Conservation (phyloP, 306 rosid species). For the Datisca glomerata region DNA sequence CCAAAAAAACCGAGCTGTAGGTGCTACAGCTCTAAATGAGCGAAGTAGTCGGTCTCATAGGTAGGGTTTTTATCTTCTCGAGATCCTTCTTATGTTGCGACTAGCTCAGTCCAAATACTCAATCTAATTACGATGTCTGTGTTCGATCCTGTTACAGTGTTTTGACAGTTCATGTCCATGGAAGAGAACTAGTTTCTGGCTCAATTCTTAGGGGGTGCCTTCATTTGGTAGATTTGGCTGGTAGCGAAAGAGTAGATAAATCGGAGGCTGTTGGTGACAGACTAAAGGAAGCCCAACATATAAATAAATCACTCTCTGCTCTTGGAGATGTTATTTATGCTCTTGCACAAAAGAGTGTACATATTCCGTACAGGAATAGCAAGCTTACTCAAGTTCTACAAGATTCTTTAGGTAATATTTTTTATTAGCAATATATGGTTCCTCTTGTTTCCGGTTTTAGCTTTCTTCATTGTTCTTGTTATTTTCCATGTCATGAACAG, state of each 20-base stretch:
- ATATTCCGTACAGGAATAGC: constrained; percentile 93
- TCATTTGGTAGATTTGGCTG: constrained; percentile 96
- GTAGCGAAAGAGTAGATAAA: constrained; percentile 94
- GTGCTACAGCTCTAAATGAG: constrained; percentile 93
- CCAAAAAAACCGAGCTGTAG: constrained; percentile 82
- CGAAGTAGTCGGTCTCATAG: constrained; percentile 97
- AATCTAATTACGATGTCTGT: too few species aligned
- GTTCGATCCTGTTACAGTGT: constrained; percentile 49
- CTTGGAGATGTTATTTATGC: constrained; percentile 95
- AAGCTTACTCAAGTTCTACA: constrained; percentile 94
- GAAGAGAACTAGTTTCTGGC: constrained; percentile 63
- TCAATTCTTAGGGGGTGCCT: constrained; percentile 79
- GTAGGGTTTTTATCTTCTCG: constrained; percentile 18
- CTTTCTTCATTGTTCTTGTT: constrained; percentile 11
- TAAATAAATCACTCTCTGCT: constrained; percentile 93
- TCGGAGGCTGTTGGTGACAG: constrained; percentile 97
- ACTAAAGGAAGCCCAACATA: constrained; percentile 90
- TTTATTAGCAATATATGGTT: background rate
- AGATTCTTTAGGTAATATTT: constrained; percentile 72
- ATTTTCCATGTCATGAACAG: constrained; percentile 20
- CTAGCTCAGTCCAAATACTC: background rate
- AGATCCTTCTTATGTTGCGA: constrained; percentile 1
- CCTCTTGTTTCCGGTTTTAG: background rate
- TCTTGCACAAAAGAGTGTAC: constrained; percentile 88
- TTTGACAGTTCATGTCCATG: constrained; percentile 79